A percentile compares a stretch with the other conserved stretches of the same genome.
phyloP scores from a whole-genome alignment of 1,284 basidiomycete species.

The Austropuccinia psidii region DNA sequence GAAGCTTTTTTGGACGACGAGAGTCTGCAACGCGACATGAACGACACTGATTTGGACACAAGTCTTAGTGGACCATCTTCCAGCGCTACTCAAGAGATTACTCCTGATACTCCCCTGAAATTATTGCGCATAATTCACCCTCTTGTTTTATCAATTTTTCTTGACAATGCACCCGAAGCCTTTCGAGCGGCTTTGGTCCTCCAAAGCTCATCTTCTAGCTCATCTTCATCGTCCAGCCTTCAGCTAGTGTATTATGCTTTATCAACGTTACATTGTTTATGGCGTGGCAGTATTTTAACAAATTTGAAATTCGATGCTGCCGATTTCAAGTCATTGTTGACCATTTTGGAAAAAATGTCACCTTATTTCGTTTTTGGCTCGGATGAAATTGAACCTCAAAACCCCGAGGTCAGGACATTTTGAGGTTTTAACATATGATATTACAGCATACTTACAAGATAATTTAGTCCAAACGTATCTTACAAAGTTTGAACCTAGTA shows the following conservation, averaged over 20 bases:
- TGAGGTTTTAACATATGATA: conserved; percentile 5
- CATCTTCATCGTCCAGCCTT: background rate
- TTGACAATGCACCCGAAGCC: conserved; percentile 72
- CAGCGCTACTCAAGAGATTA: background rate
- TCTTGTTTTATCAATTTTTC: conserved; percentile 67
- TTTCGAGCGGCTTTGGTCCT: conserved; percentile 56
- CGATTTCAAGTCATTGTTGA: conserved; percentile 49
- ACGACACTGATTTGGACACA: conserved; percentile 1
- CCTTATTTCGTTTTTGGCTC: conserved; percentile 72
- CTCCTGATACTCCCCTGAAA: conserved; percentile 21
- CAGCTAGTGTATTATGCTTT: conserved; percentile 57
- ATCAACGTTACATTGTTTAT: conserved; percentile 61
- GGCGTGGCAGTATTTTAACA: conserved; percentile 53
- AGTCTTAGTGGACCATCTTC: background rate
- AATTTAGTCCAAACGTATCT: conserved; percentile 55
- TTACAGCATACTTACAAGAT: conserved; percentile 35
- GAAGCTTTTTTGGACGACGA: conserved; percentile 19
- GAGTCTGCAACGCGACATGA: conserved; percentile 1
- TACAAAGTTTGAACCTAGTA: conserved; percentile 63
- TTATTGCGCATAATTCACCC: conserved; percentile 58
- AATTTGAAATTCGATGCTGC: background rate
- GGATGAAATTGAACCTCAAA: conserved; percentile 48
- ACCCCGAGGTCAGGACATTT: conserved; percentile 54
- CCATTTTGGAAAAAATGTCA: conserved; percentile 63
- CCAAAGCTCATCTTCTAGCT: conserved; percentile 27